phyloP scores from a whole-genome alignment of 345 rosid genomes.

The Dovyalis caffra region DNA sequence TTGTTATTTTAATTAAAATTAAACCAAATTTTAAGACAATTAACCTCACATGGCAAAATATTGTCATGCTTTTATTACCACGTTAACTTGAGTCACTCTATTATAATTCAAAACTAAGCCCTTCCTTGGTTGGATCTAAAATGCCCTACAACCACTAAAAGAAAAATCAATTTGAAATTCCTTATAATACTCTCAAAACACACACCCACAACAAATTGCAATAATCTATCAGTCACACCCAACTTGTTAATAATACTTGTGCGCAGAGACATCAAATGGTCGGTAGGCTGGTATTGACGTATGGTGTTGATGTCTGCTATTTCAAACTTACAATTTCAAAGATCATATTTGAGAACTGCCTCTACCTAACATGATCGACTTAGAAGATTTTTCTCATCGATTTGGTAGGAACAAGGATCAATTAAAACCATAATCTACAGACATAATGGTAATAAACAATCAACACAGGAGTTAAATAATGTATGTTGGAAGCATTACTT shows the following conservation, averaged over 20 bases:
- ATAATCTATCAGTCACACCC: not conserved
- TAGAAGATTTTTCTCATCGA: not conserved
- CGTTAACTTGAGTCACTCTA: no score
- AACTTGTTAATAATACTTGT: not conserved
- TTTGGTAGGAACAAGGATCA: not conserved
- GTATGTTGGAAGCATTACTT: not conserved
- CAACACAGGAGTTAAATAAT: not conserved
- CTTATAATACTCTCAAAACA: no score
- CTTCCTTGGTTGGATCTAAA: no score
- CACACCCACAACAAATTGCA: not conserved
- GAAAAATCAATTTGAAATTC: no score
- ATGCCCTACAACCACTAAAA: no score
- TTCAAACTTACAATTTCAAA: not conserved
- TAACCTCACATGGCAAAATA: no score
- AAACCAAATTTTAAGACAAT: no score
- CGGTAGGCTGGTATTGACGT: not conserved
- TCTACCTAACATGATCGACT: conserved; percentile 1
- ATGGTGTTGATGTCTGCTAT: not conserved
- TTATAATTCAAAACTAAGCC: no score
- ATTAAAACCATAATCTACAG: not conserved
- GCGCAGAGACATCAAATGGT: not conserved
- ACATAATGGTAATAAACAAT: not conserved
- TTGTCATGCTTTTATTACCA: no score
- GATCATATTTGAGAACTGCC: not conserved
- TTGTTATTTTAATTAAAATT: no score